A percentile compares a stretch with the other conserved stretches of the same genome.
These are phyloP conservation scores for Leishmania arabica DNA, from an alignment of 208 protist species.

Conservation along the genomic window DNA sequence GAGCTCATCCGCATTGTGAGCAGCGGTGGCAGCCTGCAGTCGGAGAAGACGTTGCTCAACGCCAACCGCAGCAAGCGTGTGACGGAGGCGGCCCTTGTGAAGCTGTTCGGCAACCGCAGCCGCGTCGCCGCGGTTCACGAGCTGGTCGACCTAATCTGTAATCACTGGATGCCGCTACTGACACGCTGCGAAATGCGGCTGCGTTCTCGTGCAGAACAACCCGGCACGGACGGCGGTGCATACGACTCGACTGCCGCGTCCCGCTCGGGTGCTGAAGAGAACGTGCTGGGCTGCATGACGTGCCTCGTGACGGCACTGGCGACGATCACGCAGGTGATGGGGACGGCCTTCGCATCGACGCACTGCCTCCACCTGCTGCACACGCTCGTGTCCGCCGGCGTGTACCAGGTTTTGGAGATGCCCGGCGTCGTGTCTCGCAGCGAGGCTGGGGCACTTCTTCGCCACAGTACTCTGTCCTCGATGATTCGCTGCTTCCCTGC, in stretches of 20 bases:
- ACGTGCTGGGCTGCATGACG: constrained; percentile 35
- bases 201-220: constrained; percentile 12
- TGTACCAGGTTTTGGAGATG: constrained; percentile 62
- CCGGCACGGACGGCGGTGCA: background rate
- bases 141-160: constrained; percentile 51
- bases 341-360: constrained; percentile 51
- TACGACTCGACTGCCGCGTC: background rate
- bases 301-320: constrained; percentile 54
- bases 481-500: constrained; percentile 72
- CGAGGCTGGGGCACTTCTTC: constrained; percentile 64
- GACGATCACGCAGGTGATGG: constrained; percentile 74
- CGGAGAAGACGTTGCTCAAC: constrained; percentile 88
- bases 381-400: constrained; percentile 44
- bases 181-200: constrained; percentile 36
- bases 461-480: constrained; percentile 59
- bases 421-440: constrained; percentile 43
- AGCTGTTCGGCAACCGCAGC: constrained; percentile 82
- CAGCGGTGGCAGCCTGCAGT: constrained; percentile 84
- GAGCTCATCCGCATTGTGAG: constrained; percentile 85
- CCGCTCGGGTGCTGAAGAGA: constrained; percentile 24
- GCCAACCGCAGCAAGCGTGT: constrained; percentile 69
- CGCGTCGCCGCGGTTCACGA: constrained; percentile 67
- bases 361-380: constrained; percentile 59
- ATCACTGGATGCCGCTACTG: constrained; percentile 49
- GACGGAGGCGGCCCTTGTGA: constrained; percentile 70